Evolutionary conservation across 2,329 filamentous ascomycete species (phyloP).

Genomic region (Coleophoma crateriformis): DNA sequence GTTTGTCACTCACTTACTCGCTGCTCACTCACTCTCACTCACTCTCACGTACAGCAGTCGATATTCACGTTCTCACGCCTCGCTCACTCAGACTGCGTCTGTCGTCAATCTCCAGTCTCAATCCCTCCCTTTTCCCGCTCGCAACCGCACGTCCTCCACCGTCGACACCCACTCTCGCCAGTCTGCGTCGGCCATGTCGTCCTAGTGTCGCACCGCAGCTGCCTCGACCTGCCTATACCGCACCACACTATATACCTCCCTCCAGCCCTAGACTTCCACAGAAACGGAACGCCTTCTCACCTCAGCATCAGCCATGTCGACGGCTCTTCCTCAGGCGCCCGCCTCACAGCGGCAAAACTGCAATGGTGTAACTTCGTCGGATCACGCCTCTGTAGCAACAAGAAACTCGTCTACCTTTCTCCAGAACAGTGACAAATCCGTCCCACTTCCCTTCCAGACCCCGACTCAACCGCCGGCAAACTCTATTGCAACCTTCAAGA

Average conservation of each 20-base stretch:
- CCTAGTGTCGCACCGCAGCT: not conserved
- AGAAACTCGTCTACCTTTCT: slow-evolving; percentile 3
- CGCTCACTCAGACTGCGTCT: no score
- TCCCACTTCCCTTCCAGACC: slow-evolving; percentile 8
- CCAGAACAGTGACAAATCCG: slow-evolving; percentile 9
- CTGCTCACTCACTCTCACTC: no score
- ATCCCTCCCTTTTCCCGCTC: no score
- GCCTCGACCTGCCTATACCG: not conserved
- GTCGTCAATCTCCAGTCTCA: no score
- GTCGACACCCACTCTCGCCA: not conserved
- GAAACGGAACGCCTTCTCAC: not conserved
- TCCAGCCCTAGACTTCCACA: not conserved
- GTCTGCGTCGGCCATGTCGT: not conserved
- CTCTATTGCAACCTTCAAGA: slow-evolving; percentile 23
- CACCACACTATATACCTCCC: not conserved
- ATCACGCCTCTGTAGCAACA: slow-evolving; percentile 3
- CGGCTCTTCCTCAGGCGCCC: slow-evolving; percentile 11
- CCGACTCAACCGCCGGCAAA: slow-evolving; percentile 4
- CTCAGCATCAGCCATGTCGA: slow-evolving; percentile 17
- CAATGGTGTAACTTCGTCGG: slow-evolving; percentile 4
- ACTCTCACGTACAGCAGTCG: no score
- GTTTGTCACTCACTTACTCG: no score
- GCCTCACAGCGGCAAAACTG: slow-evolving; percentile 8
- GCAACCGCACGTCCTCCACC: no score
- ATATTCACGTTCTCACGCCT: no score